These are phyloP conservation scores for Biscutella laevigata DNA, from an alignment of 441 rosid genomes.

Conservation along the genomic window DNA sequence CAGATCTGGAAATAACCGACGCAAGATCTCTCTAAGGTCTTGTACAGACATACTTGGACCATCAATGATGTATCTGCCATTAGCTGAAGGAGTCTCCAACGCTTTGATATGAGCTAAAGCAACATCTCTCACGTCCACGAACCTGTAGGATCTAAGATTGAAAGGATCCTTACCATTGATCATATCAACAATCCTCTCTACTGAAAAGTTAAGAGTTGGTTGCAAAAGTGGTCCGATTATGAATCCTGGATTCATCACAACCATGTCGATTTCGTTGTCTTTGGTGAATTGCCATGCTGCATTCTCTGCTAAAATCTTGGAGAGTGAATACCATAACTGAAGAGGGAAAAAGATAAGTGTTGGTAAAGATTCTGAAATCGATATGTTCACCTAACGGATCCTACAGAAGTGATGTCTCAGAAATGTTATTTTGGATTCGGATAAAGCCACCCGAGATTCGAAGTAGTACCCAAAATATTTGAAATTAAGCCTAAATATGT, in stretches of 20 bases:
- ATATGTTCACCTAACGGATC: no score
- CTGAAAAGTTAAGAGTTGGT: slow-evolving; percentile 33
- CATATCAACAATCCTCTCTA: slow-evolving; percentile 24
- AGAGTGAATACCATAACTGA: slow-evolving; percentile 64
- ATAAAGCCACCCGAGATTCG: no score
- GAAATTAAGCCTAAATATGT: no score
- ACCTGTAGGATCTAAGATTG: slow-evolving; percentile 19
- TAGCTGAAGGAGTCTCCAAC: slow-evolving; percentile 42
- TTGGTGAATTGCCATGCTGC: slow-evolving; percentile 72
- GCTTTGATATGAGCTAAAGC: slow-evolving; percentile 51
- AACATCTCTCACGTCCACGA: slow-evolving; percentile 55
- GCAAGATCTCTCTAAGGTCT: slow-evolving; percentile 27
- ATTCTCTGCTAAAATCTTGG: slow-evolving; percentile 77
- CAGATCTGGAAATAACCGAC: slow-evolving; percentile 30
- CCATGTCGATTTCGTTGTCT: slow-evolving; percentile 62
- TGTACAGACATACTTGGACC: slow-evolving; percentile 21
- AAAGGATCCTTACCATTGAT: slow-evolving; percentile 30
- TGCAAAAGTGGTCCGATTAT: slow-evolving; percentile 62
- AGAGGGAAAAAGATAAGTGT: slow-evolving; percentile 5
- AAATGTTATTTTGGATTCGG: no score
- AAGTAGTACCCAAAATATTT: no score
- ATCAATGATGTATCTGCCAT: slow-evolving; percentile 40
- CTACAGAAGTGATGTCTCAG: no score
- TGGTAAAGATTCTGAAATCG: neutral
- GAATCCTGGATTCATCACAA: slow-evolving; percentile 62